These are phyloP conservation scores for Lactarius vividus DNA, from an alignment of 768 basidiomycete genomes.

Conservation along the genomic window DNA sequence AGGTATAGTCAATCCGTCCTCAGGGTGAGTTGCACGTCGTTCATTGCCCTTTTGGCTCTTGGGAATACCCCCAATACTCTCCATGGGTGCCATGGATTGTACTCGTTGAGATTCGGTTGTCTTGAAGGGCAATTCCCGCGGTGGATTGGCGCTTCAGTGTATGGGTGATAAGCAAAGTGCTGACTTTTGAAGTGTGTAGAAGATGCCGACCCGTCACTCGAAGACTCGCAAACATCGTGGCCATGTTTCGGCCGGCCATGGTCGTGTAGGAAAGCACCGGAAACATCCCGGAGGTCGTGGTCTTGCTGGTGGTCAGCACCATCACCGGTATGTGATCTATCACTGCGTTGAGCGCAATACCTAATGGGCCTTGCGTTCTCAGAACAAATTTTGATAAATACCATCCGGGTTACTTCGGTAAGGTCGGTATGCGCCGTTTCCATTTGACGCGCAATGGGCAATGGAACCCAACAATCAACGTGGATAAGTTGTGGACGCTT, in stretches of 20 bases:
- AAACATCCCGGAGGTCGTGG: constrained; percentile 99
- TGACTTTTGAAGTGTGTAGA: constrained; percentile 35
- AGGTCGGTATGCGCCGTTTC: constrained; percentile 99
- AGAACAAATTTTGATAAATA: constrained; percentile 98
- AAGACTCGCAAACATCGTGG: constrained; percentile 99
- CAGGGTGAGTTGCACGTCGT: constrained; percentile 59
- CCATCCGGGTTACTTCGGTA: constrained; percentile 99
- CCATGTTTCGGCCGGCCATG: constrained; percentile 99
- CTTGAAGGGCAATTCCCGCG: constrained; percentile 28
- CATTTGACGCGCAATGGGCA: constrained; percentile 87
- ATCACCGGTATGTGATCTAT: constrained; percentile 76
- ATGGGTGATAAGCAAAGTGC: constrained; percentile 28
- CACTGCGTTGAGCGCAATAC: neutral
- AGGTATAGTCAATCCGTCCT: constrained; percentile 42
- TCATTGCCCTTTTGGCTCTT: constrained; percentile 23
- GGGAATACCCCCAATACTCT: constrained; percentile 29
- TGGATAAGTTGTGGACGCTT: constrained; percentile 95
- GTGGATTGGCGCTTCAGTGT: constrained; percentile 49
- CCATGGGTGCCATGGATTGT: neutral
- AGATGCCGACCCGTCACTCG: constrained; percentile 93
- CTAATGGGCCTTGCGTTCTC: constrained; percentile 6
- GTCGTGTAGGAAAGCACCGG: constrained; percentile 99
- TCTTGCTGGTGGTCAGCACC: constrained; percentile 99
- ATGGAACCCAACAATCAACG: constrained; percentile 97
- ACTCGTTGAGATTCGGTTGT: constrained; percentile 1